phyloP scores from a whole-genome alignment of 768 basidiomycete genomes.

The Kockovaella imperatae region DNA sequence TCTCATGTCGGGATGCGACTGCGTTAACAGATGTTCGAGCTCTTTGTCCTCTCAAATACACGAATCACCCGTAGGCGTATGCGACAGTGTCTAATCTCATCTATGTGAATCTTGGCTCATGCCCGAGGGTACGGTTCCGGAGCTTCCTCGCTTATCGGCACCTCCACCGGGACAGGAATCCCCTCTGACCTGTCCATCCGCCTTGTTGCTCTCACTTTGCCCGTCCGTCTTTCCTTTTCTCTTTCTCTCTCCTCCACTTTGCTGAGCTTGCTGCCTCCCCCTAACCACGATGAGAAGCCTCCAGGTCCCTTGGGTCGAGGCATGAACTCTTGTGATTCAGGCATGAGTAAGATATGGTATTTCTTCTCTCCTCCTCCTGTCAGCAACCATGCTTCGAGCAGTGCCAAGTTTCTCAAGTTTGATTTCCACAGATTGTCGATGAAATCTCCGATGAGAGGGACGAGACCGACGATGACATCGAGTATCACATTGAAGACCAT shows the following conservation, averaged over 20 bases:
- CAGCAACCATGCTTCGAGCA: slow-evolving; percentile 39
- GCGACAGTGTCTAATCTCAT: no score
- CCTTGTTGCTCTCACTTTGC: slow-evolving; percentile 28
- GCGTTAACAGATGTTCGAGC: no score
- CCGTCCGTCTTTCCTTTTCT: slow-evolving; percentile 14
- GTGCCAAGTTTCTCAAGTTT: slow-evolving; percentile 37
- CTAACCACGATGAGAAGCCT: slow-evolving; percentile 26
- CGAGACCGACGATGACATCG: slow-evolving; percentile 39
- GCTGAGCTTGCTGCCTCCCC: slow-evolving; percentile 7
- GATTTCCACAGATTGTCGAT: slow-evolving; percentile 45
- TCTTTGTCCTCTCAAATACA: no score
- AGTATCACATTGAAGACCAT: slow-evolving; percentile 42
- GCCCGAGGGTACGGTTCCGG: no score
- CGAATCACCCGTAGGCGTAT: no score
- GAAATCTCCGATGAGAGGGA: slow-evolving; percentile 42
- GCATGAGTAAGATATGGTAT: slow-evolving; percentile 44
- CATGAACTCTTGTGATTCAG: slow-evolving; percentile 30
- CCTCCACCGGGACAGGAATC: background rate
- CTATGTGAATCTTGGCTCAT: no score
- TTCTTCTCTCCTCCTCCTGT: slow-evolving; percentile 3
- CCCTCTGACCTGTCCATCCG: slow-evolving; percentile 40
- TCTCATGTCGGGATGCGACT: no score
- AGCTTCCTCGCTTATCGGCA: no score
- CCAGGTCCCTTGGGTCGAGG: slow-evolving; percentile 19
- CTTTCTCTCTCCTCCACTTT: slow-evolving; percentile 22